A percentile compares a stretch with the other conserved stretches of the same genome.
Evolutionary conservation across 2,329 filamentous ascomycete species (phyloP).

Genomic region (Teratosphaeria destructans): DNA sequence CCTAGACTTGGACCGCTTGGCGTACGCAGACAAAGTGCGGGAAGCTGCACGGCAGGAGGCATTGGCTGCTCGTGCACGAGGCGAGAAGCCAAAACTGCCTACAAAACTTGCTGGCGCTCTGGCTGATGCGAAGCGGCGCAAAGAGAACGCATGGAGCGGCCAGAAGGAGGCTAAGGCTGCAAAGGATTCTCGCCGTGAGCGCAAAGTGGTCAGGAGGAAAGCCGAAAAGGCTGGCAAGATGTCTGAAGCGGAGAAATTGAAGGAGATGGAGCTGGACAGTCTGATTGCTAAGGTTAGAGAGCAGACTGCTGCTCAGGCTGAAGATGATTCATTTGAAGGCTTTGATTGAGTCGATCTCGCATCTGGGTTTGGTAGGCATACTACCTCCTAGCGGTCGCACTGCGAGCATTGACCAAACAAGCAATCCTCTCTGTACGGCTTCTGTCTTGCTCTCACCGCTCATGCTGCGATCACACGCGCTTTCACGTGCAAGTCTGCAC

Average conservation of each 20-base stretch:
- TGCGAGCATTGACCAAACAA: neutral
- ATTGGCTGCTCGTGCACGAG: slow-evolving; percentile 17
- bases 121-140: slow-evolving; percentile 18
- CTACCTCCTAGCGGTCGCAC: neutral
- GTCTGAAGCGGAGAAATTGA: slow-evolving; percentile 18
- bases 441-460: neutral
- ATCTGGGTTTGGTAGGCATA: neutral
- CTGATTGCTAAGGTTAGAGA: slow-evolving; percentile 25
- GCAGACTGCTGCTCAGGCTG: slow-evolving; percentile 10
- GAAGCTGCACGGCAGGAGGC: slow-evolving; percentile 33
- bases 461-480: neutral
- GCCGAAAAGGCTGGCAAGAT: slow-evolving; percentile 22
- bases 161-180: slow-evolving; percentile 27
- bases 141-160: slow-evolving; percentile 27
- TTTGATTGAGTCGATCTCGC: slow-evolving; percentile 6
- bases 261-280: slow-evolving; percentile 23
- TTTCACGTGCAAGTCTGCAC: neutral
- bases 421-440: neutral
- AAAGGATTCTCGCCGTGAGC: slow-evolving; percentile 24
- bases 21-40: slow-evolving; percentile 36
- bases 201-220: slow-evolving; percentile 23
- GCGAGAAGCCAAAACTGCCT: slow-evolving; percentile 14
- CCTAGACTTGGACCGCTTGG: slow-evolving; percentile 29
- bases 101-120: slow-evolving; percentile 17
- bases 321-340: slow-evolving; percentile 18